Percentiles rank a stretch among this genome's conserved stretches.
phyloP scores from a whole-genome alignment of 2,329 filamentous ascomycete species.

The Nakataea oryzae region DNA sequence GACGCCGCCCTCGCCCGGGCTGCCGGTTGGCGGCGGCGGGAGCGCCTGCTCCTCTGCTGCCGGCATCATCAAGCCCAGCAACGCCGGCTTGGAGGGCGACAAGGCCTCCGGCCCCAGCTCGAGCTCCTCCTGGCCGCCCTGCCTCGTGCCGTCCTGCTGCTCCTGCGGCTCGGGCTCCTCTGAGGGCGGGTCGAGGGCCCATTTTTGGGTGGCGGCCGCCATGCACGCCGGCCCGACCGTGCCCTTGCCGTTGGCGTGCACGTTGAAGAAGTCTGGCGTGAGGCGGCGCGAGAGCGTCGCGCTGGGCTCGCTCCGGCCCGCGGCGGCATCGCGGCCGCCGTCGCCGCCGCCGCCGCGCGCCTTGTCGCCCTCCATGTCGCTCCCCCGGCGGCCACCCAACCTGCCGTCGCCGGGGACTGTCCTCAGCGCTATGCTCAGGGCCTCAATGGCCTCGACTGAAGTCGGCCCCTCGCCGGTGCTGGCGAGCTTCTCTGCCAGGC shows the following conservation, averaged over 20 bases:
- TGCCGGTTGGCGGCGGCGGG: not conserved
- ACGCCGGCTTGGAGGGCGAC: not conserved
- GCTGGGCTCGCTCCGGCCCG: not conserved
- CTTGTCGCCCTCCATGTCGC: not conserved
- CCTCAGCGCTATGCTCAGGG: not conserved
- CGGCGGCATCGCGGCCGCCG: not conserved
- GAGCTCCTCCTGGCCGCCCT: too few species aligned
- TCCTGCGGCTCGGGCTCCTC: not conserved
- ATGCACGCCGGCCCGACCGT: not conserved
- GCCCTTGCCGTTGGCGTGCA: not conserved
- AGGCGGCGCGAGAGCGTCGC: too few species aligned
- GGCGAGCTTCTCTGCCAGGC: not conserved
- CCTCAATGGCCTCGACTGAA: not conserved
- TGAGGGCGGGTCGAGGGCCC: not conserved
- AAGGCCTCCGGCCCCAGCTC: too few species aligned
- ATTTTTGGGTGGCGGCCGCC: not conserved
- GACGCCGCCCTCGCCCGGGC: too few species aligned
- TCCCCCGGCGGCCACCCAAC: not conserved
- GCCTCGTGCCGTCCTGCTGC: not conserved
- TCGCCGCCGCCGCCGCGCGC: too few species aligned
- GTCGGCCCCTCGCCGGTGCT: not conserved
- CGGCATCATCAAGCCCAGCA: too few species aligned
- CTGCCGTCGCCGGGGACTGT: not conserved
- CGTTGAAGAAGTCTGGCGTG: not conserved
- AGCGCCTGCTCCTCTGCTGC: too few species aligned